Evolutionary conservation across 441 rosid genomes (phyloP), one percentile per base, ranked within the genome.

Genomic region (Raphanus hybrid): DNA sequence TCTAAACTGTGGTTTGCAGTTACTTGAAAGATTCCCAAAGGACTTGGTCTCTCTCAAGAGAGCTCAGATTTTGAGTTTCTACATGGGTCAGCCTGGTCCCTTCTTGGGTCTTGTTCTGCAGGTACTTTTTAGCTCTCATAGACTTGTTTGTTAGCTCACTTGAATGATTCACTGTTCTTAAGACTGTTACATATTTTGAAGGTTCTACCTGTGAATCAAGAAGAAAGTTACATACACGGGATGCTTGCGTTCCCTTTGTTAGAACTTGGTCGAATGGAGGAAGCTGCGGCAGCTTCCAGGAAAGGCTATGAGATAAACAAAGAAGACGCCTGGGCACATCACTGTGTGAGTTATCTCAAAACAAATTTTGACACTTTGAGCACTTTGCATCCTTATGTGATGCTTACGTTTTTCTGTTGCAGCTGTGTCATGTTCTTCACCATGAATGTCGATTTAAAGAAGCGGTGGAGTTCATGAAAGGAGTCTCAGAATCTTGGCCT

Each of bases 351-450:
- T 87, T 23, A 73, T 54, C 67, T 69, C 20, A 32, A 23, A 55
- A 48, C 10, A 62, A 11, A 9, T 43, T 43, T 43, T 11, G 50
- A 43, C n/a, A 29, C 34, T 23, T 23, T 29, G 34, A 29, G 34
- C 34, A 29, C 34, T 29, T 23, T 43, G 54, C 58, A 61, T 67
- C 67, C n/a, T 64, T 2, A 2, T 62, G 11, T 48, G 54, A 48
- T 48, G 54, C 0, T 48, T 48, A 48, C 1, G 39, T 14, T 43
- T 43, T 54, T 29, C 5, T 55, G 63, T 50, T 85, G 85, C 86
- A 94, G 98, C 9, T 91, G 67, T 95, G 97, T 83, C 99, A 95
- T 82, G 96, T 90, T 78, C 88, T 89, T 80, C 98, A 92, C 75
- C 87, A 87, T 20, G 75, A 91, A 52, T 91, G 96, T 54, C 89